phyloP scores from a whole-genome alignment of 169 alveolate species.

The Eimeria tenella region DNA sequence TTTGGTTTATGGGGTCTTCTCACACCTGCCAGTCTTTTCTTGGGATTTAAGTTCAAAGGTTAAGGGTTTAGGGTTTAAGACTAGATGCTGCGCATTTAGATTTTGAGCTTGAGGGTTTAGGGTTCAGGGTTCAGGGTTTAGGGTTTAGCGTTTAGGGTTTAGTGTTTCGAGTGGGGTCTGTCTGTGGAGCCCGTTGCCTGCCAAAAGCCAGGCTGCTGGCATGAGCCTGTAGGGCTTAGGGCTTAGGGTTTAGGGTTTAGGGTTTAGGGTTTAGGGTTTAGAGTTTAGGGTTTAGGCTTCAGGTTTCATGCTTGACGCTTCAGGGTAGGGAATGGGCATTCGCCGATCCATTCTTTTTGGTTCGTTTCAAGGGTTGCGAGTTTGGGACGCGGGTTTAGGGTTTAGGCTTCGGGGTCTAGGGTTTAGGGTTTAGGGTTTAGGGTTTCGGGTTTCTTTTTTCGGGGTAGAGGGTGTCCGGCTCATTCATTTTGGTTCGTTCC shows the following conservation, averaged over 20 bases:
- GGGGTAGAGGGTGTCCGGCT: background rate
- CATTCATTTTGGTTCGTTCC: too few species aligned
- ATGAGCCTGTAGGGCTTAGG: too few species aligned
- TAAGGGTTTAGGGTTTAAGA: too few species aligned
- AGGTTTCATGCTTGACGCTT: too few species aligned
- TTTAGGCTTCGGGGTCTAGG: background rate
- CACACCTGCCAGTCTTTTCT: background rate
- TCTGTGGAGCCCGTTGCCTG: too few species aligned
- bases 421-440: background rate
- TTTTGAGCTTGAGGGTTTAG: background rate
- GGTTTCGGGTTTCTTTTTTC: background rate
- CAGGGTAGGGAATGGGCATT: too few species aligned
- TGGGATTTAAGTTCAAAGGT: background rate
- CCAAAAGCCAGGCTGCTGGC: too few species aligned
- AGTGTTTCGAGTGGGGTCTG: background rate
- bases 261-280: too few species aligned
- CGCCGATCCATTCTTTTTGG: background rate
- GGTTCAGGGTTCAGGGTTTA: slow-evolving; percentile 36
- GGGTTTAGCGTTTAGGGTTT: background rate
- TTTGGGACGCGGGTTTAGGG: background rate
- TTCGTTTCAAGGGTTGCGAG: background rate
- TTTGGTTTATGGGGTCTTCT: too few species aligned
- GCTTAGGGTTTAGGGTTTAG: too few species aligned
- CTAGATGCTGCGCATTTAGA: too few species aligned
- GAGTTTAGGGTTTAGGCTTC: too few species aligned